These are phyloP conservation scores for Saccharomyces hybrid DNA, from an alignment of 1,139 yeast species.

Conservation along the genomic window DNA sequence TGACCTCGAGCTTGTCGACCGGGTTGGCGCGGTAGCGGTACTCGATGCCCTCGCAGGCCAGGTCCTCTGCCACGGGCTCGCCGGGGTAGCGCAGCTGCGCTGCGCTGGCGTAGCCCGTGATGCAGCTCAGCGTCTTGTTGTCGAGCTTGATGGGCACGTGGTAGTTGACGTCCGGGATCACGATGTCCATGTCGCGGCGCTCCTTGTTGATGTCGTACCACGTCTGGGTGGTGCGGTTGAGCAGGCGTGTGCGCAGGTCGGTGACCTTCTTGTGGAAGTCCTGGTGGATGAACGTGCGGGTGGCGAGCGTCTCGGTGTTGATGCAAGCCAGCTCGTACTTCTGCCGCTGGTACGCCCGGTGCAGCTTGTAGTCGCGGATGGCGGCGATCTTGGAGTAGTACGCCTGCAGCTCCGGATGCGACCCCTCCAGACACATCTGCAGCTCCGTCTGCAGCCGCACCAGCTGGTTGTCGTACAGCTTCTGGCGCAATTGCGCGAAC, in stretches of 20 bases:
- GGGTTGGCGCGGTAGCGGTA: slow-evolving; percentile 31
- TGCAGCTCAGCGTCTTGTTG: slow-evolving; percentile 30
- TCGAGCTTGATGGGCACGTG: slow-evolving; percentile 32
- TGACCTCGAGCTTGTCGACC: slow-evolving; percentile 34
- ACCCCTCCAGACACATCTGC: slow-evolving; percentile 78
- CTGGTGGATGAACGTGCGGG: slow-evolving; percentile 76
- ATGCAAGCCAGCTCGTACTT: slow-evolving; percentile 70
- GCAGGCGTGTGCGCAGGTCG: slow-evolving; percentile 59
- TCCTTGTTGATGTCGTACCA: slow-evolving; percentile 94
- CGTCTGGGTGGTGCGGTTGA: slow-evolving; percentile 67
- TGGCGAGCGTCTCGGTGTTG: slow-evolving; percentile 71
- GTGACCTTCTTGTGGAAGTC: slow-evolving; percentile 64
- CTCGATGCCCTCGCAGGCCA: slow-evolving; percentile 29
- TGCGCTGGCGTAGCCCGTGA: slow-evolving; percentile 34
- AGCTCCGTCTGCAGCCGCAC: slow-evolving; percentile 71
- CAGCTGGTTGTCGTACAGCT: slow-evolving; percentile 65
- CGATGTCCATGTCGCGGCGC: slow-evolving; percentile 72
- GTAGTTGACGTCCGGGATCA: slow-evolving; percentile 43
- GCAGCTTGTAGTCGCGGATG: slow-evolving; percentile 60
- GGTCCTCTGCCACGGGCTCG: slow-evolving; percentile 29
- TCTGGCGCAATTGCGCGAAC: slow-evolving; percentile 80
- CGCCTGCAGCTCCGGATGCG: slow-evolving; percentile 74
- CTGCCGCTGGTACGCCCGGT: slow-evolving; percentile 59
- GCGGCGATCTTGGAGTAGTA: slow-evolving; percentile 66
- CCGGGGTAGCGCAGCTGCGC: slow-evolving; percentile 29